Percentiles rank a stretch among this genome's conserved stretches.
These are phyloP conservation scores for Vitis hybrid DNA, from an alignment of 177 flowering plant genomes.

Conservation along the genomic window DNA sequence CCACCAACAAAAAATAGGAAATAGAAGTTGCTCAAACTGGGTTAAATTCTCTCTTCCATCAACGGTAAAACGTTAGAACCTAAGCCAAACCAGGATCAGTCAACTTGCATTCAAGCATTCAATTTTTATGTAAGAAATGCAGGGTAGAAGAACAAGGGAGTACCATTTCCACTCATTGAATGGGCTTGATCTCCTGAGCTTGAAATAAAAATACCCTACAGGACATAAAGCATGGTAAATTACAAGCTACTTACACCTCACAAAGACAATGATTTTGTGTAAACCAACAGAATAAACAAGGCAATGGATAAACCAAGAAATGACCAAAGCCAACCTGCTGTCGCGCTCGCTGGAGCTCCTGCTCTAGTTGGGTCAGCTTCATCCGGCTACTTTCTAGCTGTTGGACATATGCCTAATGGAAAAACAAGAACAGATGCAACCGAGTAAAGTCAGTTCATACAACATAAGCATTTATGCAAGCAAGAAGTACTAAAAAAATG, in stretches of 20 bases:
- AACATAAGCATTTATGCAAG: neutral
- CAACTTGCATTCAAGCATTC: neutral
- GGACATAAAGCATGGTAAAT: neutral
- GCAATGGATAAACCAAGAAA: neutral
- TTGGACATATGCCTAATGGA: slow-evolving; percentile 60
- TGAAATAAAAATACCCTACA: slow-evolving; percentile 69
- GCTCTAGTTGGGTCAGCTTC: slow-evolving; percentile 65
- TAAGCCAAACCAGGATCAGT: neutral
- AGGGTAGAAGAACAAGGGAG: slow-evolving; percentile 2
- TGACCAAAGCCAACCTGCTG: slow-evolving; percentile 46
- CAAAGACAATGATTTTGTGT: neutral
- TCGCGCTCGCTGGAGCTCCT: slow-evolving; percentile 66
- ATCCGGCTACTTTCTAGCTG: slow-evolving; percentile 68
- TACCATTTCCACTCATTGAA: slow-evolving; percentile 69
- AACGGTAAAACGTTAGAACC: neutral
- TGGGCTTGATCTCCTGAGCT: slow-evolving; percentile 70
- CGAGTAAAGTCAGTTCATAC: neutral
- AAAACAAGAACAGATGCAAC: neutral
- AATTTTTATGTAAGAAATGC: neutral
- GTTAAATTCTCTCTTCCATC: no score
- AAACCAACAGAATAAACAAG: neutral
- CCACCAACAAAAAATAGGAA: no score
- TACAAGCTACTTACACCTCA: neutral
- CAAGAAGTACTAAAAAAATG: neutral
- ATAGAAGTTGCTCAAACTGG: no score